A percentile compares a stretch with the other conserved stretches of the same genome.
These are phyloP conservation scores for Cladosporium velox DNA, from an alignment of 2,329 filamentous ascomycete species.

Conservation along the genomic window DNA sequence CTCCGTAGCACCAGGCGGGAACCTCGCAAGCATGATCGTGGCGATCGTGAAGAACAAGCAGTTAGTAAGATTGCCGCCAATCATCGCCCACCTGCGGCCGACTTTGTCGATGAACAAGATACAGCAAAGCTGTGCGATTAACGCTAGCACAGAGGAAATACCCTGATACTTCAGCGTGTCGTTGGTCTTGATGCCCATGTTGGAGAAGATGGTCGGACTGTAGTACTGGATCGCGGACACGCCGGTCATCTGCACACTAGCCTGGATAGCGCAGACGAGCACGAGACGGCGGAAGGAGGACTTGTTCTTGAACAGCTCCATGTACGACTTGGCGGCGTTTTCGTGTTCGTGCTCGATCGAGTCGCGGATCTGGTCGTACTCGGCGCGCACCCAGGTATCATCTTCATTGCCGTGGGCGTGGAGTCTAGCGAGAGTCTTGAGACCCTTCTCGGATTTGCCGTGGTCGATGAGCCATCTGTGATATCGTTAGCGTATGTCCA, in stretches of 20 bases:
- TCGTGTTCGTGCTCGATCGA: constrained; percentile 66
- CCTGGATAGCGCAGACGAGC: constrained; percentile 69
- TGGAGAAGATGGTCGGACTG: constrained; percentile 52
- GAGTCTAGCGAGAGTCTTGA: constrained; percentile 66
- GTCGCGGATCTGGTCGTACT: constrained; percentile 71
- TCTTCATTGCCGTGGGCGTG: constrained; percentile 68
- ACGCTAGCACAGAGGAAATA: constrained; percentile 70
- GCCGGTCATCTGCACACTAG: constrained; percentile 74
- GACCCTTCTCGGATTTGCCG: constrained; percentile 63
- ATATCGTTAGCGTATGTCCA: not conserved
- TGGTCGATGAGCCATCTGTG: constrained; percentile 71
- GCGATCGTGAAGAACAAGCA: constrained; percentile 72
- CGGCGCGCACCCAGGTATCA: constrained; percentile 70
- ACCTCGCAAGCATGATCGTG: constrained; percentile 57
- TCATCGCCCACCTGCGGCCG: constrained; percentile 72
- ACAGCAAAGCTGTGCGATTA: constrained; percentile 68
- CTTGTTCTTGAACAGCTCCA: constrained; percentile 66
- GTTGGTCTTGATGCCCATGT: constrained; percentile 67
- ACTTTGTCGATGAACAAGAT: constrained; percentile 69
- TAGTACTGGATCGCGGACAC: constrained; percentile 74
- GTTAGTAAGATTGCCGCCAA: constrained; percentile 71
- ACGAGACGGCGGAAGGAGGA: constrained; percentile 72
- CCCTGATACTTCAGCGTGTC: constrained; percentile 74
- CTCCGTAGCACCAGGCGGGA: constrained; percentile 57
- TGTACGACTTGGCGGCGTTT: constrained; percentile 68